Conservation (phyloP, 2,329 filamentous ascomycete species). For the Thermomyces lanuginosus region DNA sequence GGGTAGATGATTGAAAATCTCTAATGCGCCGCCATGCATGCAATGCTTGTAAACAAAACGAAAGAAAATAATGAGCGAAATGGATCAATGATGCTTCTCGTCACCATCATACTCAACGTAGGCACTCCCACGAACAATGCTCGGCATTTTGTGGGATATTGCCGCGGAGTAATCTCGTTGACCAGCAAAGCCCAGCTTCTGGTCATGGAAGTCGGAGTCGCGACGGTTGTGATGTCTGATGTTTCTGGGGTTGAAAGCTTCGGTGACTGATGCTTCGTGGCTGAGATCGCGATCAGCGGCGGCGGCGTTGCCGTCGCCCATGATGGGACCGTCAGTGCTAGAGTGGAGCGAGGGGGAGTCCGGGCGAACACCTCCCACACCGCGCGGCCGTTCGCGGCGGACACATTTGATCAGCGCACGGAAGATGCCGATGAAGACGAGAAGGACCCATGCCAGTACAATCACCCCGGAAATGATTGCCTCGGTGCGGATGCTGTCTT, state of each 20-base stretch:
- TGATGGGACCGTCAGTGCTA: slow-evolving; percentile 1
- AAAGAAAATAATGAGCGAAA: not conserved
- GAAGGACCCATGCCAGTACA: slow-evolving; percentile 58
- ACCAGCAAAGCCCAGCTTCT: slow-evolving; percentile 29
- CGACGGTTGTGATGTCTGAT: too few relatives aligned
- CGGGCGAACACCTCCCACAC: slow-evolving; percentile 38
- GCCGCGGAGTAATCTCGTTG: slow-evolving; percentile 19
- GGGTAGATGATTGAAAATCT: not conserved
- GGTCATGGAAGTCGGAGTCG: slow-evolving; percentile 19
- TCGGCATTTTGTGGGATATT: slow-evolving; percentile 11
- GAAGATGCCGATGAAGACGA: slow-evolving; percentile 57
- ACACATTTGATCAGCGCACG: slow-evolving; percentile 48
- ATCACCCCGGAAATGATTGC: slow-evolving; percentile 63
- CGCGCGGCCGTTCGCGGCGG: slow-evolving; percentile 42
- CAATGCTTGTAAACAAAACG: not conserved
- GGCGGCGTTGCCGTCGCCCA: slow-evolving; percentile 2
- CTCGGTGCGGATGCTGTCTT: slow-evolving; percentile 54
- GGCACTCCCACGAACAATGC: slow-evolving; percentile 16
- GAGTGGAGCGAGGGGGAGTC: not conserved
- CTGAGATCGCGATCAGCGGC: not conserved
- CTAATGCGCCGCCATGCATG: not conserved
- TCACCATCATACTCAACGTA: slow-evolving; percentile 23
- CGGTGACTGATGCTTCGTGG: slow-evolving; percentile 4
- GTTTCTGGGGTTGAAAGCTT: slow-evolving; percentile 9
- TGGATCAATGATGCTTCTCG: slow-evolving; percentile 11